Evolutionary conservation across 805 yeast species (phyloP), one percentile per base, ranked within the genome.

Genomic region (Tetrapisispora fleetii): DNA sequence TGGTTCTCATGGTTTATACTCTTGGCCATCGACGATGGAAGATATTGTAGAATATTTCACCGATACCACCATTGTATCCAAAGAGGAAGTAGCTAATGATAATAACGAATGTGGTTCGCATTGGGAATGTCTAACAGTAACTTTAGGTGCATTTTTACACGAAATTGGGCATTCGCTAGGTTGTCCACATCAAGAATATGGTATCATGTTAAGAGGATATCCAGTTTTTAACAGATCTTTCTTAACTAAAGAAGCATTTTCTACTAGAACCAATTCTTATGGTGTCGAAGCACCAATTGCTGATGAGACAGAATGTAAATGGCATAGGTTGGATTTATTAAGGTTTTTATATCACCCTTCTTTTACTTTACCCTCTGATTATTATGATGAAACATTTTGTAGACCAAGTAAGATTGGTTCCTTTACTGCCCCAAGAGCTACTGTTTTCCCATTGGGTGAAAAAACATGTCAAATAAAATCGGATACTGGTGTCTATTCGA

Each of bases 61-160:
- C 22, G 97, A 93, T 60, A 74, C 75, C n/a, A 83, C 93, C 0
- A 73, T 61, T 16, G 71, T 85, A 9, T 76, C 80, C 48, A 76
- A 72, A 0, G 62, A 62, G 1, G 85, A 85, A 50, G 96, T 91
- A n/a, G 96, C 95, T 11, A 89, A 93, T 64, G 99, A 93, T 64
- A 73, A 83, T 54, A 77, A 79, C 57, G 84, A 90, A 60, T 84
- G 95, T 63, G 85, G 93, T 0, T 76, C 95, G 1, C 76, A 83
- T 48, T 93, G 96, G 96, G 97, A 91, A 65, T 85, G 95, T 58
- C 67, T 85, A 41, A 83, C 85, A 51, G 76, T 91, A 36, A 86
- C 96, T 1, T 62, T 86, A 57, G 98, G 99, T 41, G 97, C 98
- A 0, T 90, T 89, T 57, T 74, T 90, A 83, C 98, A 91, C 65